phyloP scores from a whole-genome alignment of 2,329 filamentous ascomycete genomes.

The Aspergillus sojae region DNA sequence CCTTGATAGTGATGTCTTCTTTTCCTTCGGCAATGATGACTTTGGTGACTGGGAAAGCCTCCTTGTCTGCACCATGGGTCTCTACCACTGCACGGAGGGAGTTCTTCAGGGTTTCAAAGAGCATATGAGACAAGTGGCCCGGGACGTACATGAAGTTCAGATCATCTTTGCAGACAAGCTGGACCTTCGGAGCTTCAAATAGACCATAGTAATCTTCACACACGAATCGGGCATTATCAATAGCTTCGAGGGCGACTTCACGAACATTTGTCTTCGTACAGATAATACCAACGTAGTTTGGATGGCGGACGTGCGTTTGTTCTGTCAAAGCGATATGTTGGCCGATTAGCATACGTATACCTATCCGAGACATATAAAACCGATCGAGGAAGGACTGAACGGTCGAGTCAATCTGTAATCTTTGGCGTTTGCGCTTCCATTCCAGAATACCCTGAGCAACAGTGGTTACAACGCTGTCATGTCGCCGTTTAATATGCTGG shows the following conservation, averaged over 20 bases:
- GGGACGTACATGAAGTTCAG: constrained; percentile 99
- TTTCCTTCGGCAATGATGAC: constrained; percentile 97
- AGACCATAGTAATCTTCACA: constrained; percentile 98
- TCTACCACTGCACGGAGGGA: constrained; percentile 96
- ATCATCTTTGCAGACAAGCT: constrained; percentile 91
- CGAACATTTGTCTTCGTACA: constrained; percentile 98
- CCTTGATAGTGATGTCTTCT: constrained; percentile 98
- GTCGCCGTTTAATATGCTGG: constrained; percentile 90
- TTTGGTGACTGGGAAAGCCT: constrained; percentile 94
- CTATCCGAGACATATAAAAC: constrained; percentile 99
- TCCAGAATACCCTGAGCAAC: constrained; percentile 97
- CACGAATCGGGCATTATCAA: constrained; percentile 98
- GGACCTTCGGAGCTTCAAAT: constrained; percentile 94
- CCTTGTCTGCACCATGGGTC: constrained; percentile 89
- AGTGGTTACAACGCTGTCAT: constrained; percentile 96
- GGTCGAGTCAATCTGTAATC: constrained; percentile 97
- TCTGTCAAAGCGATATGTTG: constrained; percentile 97
- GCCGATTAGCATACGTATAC: constrained; percentile 98
- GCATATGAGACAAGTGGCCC: constrained; percentile 98
- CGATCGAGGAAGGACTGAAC: constrained; percentile 97
- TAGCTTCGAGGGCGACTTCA: constrained; percentile 93
- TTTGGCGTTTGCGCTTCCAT: constrained; percentile 93
- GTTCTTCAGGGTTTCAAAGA: constrained; percentile 99
- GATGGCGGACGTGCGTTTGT: constrained; percentile 84
- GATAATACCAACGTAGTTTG: constrained; percentile 96